These are phyloP conservation scores for Adansonia madagascariensis DNA, from an alignment of 441 rosid genomes.

Conservation along the genomic window DNA sequence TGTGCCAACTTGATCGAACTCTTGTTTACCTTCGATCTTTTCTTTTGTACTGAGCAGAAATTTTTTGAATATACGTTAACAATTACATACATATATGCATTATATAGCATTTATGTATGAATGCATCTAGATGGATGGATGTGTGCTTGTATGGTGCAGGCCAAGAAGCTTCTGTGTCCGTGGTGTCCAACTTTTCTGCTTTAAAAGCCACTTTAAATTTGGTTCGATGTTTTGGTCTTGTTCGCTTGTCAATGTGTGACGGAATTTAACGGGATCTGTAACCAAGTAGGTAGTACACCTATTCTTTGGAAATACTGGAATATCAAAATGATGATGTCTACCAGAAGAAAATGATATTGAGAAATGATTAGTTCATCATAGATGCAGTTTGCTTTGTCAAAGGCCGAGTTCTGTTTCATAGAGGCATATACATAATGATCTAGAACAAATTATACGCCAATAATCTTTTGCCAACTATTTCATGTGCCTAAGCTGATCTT, in stretches of 20 bases:
- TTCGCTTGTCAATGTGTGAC: neutral
- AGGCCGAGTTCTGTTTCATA: neutral
- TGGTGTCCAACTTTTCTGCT: neutral
- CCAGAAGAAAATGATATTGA: neutral
- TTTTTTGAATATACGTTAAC: neutral
- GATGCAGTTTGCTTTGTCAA: neutral
- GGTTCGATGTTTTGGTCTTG: neutral
- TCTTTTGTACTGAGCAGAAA: neutral
- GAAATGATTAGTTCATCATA: neutral
- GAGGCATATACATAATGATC: neutral
- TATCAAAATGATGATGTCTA: neutral
- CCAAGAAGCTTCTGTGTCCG: neutral
- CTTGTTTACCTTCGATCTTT: conserved; percentile 1
- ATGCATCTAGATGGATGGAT: neutral
- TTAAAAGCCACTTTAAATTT: neutral
- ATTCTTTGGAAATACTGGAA: neutral
- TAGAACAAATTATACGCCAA: neutral
- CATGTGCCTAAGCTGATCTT: conserved; percentile 15
- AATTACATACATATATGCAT: neutral
- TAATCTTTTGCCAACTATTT: conserved; percentile 11
- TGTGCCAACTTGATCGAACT: conserved; percentile 28
- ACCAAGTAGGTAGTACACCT: conserved; percentile 1
- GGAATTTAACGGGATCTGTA: neutral
- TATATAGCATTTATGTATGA: neutral
- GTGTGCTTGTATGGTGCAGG: neutral